These are phyloP conservation scores for Phialophora expanda DNA, from an alignment of 2,329 filamentous ascomycete species.

Conservation along the genomic window DNA sequence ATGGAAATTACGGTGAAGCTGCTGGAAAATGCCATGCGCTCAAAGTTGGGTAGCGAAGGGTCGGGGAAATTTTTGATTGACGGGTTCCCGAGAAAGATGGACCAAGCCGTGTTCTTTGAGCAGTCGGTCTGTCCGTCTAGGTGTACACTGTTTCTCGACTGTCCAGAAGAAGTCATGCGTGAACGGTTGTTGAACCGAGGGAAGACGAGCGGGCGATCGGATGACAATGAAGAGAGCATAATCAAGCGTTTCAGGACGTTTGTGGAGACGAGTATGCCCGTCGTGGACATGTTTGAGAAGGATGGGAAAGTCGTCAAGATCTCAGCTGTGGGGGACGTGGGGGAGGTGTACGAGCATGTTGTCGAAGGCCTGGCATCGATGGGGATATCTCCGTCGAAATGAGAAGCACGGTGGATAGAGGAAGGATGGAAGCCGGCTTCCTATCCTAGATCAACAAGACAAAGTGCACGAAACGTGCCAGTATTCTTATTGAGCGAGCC, in stretches of 20 bases:
- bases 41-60: conserved; percentile 61
- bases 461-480: neutral
- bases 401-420: neutral
- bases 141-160: conserved; percentile 93
- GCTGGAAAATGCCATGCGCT: conserved; percentile 89
- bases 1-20: conserved; percentile 97
- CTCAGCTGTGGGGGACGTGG: conserved; percentile 70
- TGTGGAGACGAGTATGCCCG: conserved; percentile 95
- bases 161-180: conserved; percentile 88
- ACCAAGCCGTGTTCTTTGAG: conserved; percentile 95
- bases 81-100: conserved; percentile 94
- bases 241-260: conserved; percentile 96
- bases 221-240: conserved; percentile 95
- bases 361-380: conserved; percentile 54
- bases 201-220: conserved; percentile 86
- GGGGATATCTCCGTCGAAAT: conserved; percentile 43
- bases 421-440: neutral
- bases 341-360: conserved; percentile 66
- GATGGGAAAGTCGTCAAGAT: conserved; percentile 81
- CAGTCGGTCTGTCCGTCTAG: conserved; percentile 80
- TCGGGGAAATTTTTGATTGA: conserved; percentile 77
- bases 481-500: neutral
- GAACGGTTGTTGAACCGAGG: conserved; percentile 81
- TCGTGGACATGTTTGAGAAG: conserved; percentile 81
- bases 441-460: neutral